Base-by-base conservation (phyloP, 345 rosid genomes). In the Diplotaxis tenuifolia region DNA sequence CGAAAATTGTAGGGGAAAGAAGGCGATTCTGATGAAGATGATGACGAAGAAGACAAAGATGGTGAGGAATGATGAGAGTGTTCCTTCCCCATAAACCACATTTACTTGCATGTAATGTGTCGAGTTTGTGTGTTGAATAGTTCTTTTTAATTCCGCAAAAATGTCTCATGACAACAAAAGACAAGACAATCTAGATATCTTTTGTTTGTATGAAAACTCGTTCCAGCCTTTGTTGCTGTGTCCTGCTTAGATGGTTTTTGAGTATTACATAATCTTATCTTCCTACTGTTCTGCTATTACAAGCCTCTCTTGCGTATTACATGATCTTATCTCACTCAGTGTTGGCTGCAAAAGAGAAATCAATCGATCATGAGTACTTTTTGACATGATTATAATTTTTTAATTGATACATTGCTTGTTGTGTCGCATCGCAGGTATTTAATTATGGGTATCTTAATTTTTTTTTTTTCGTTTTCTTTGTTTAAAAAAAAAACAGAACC, bases 1-100 rank as follows among this genome's bases (percentile, higher is more conserved):
- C 38, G 14, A 20, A 21, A 47, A 40, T 28, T 67, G 2, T 77
- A 87, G 89, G 92, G 79, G 40, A 85, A 87, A 62, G 86, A 82
- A 42, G 89, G 78, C 22, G 90, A 83, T 6, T 74, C 85, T 4
- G 90, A 82, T 6, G 87, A 84, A 22, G 89, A 86, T 45, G 88
- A 84, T 9, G 84, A 86, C 9, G 81, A 82, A 25, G 83, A 86
- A 42, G 74, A 29, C 6, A 75, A 70, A 57, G 71, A 57, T 65
- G 67, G 47, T 71, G 76, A 77, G 71, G 76, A 71, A 76, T 76
- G 79, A 76, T 34, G 56, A 31, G 56, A 61, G 4, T 1, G 36
- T 18, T 20, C 23, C 45, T 25, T 28, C 23, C 45, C 31, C 10
- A 67, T 7, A 67, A 75, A 36, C 79, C 68, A 60, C 73, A 67